Conservation (phyloP, 2,329 filamentous ascomycete species). For the Xylariaceae sp. region DNA sequence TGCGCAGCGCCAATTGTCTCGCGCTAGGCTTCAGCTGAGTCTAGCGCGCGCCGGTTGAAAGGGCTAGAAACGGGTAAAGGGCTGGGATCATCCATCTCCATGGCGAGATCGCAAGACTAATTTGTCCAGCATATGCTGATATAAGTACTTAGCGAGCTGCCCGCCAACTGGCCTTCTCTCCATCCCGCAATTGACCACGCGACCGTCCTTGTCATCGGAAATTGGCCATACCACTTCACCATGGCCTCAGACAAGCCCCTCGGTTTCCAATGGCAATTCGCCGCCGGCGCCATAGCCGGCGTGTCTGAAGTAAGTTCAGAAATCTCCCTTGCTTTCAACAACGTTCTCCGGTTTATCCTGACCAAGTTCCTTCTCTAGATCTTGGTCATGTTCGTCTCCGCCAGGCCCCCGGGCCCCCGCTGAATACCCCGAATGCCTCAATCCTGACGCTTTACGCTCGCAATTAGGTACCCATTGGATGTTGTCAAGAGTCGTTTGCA, state of each 20-base stretch:
- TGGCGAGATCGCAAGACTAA: too few relatives aligned
- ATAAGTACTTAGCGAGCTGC: too few relatives aligned
- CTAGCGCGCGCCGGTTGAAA: too few relatives aligned
- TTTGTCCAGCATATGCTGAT: too few relatives aligned
- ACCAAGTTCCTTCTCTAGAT: constrained; percentile 50
- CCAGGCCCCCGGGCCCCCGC: constrained; percentile 5
- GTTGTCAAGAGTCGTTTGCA: constrained; percentile 99
- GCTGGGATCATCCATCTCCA: too few relatives aligned
- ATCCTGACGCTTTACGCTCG: constrained; percentile 19
- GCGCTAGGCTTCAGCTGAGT: constrained; percentile 2
- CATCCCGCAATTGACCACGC: constrained; percentile 14
- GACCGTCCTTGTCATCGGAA: constrained; percentile 14
- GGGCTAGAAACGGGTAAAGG: too few relatives aligned
- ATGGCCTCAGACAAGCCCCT: constrained; percentile 21
- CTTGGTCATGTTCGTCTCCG: constrained; percentile 66
- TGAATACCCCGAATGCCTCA: constrained; percentile 13
- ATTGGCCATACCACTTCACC: constrained; percentile 4
- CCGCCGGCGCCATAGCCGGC: constrained; percentile 80
- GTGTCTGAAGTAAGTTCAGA: constrained; percentile 85
- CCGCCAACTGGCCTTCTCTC: constrained; percentile 19
- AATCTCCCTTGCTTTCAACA: background rate
- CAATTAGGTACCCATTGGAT: constrained; percentile 92
- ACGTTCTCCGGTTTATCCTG: background rate
- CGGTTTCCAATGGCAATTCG: constrained; percentile 23
- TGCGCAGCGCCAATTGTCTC: background rate